Evolutionary conservation across 169 alveolate genomes (phyloP), one percentile per base, ranked within the genome.

Genomic region (Cryptosporidium tyzzeri): DNA sequence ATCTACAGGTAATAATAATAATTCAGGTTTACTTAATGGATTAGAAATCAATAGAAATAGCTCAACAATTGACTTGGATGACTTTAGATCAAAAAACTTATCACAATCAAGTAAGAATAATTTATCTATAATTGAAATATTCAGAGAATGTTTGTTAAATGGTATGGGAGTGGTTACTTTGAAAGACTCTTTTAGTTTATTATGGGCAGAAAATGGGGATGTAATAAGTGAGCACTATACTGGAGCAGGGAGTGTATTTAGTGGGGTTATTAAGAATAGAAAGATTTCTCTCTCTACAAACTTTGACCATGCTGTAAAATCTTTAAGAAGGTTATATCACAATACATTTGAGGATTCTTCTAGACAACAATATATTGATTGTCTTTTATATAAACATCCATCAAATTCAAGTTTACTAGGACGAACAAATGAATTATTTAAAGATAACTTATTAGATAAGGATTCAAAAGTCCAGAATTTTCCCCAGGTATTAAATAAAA

Each of bases 151-250:
- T 45, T 29, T 80, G 55, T 29, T 41, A 18, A 80, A 80, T 48
- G 89, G 89, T 16, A 80, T 80, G 89, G 89, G 80, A 21, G 70
- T 65, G 31, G 89, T 80, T 0, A 80, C 89, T 12, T 29, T 93
- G 53, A 93, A 94, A 86, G 94, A 91, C 71, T 87, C 92, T 69
- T 92, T 96, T 92, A 95, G 94, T 86, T 84, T 92, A 70, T 91
- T 95, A 84, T 97, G 99, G 99, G 97, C 97, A 33, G 97, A 94
- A 69, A 96, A 96, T 87, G 99, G 99, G 9, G 99, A 96, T 89
- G 92, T 91, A 70, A 92, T 97, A 10, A 95, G 97, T 75, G 93
- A 93, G 50, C 94, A 95, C 70, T 96, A 96, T 91, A 93, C 99
- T 3, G 99, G 99, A n/a, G 97, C 99, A 14, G 97, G 97, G 14